These are phyloP conservation scores for Saccharomycopsis babjevae DNA, from an alignment of 805 yeast species.

Conservation along the genomic window DNA sequence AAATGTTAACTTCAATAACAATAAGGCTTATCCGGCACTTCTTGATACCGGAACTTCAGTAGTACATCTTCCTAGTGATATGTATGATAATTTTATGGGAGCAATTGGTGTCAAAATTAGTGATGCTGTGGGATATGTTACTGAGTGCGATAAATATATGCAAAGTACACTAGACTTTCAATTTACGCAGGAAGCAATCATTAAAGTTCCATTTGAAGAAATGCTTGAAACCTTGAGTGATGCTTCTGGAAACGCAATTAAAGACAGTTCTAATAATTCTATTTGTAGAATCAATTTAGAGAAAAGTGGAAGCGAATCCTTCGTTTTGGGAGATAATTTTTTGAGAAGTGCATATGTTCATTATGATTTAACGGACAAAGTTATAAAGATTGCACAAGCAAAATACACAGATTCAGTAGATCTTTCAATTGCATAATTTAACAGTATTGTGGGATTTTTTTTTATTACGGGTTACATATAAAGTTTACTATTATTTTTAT, in stretches of 20 bases:
- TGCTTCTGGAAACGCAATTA: slow-evolving; percentile 2
- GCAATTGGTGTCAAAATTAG: slow-evolving; percentile 18
- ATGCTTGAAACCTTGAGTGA: slow-evolving; percentile 8
- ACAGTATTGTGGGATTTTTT: too few relatives aligned
- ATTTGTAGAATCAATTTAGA: slow-evolving; percentile 8
- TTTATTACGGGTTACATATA: too few relatives aligned
- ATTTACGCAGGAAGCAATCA: slow-evolving; percentile 12
- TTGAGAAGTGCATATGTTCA: slow-evolving; percentile 38
- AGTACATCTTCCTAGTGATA: slow-evolving; percentile 32
- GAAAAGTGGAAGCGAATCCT: slow-evolving; percentile 1
- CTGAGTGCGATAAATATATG: slow-evolving; percentile 4
- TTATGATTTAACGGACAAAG: slow-evolving; percentile 47
- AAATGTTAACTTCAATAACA: slow-evolving; percentile 15
- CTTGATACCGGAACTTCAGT: slow-evolving; percentile 36
- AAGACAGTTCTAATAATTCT: slow-evolving; percentile 10
- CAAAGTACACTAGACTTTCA: neutral
- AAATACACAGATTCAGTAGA: slow-evolving; percentile 19
- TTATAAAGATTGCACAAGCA: slow-evolving; percentile 48
- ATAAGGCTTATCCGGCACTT: slow-evolving; percentile 29
- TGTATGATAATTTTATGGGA: slow-evolving; percentile 18
- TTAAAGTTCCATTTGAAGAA: slow-evolving; percentile 6
- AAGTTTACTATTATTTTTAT: too few relatives aligned
- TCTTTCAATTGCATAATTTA: slow-evolving; percentile 13
- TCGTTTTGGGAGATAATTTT: slow-evolving; percentile 35
- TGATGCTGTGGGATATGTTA: slow-evolving; percentile 17